phyloP scores from a whole-genome alignment of 371 early-diverging fungal species.

The Mucor irregularis region DNA sequence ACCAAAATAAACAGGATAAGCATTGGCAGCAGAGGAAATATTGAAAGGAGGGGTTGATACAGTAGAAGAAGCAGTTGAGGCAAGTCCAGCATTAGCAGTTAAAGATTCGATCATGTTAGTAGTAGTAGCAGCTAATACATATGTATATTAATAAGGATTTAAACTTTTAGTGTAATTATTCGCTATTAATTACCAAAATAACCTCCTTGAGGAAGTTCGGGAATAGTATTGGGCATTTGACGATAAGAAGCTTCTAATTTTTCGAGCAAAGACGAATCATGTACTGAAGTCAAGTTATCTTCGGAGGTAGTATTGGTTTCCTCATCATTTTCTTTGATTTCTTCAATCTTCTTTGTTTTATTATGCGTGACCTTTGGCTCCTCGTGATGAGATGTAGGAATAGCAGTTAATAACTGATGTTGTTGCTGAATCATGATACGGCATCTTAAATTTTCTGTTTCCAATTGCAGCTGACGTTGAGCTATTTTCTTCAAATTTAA shows the following conservation, averaged over 20 bases:
- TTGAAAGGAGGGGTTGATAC: conserved; percentile 31
- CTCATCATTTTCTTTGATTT: not conserved
- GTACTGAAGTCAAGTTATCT: conserved; percentile 34
- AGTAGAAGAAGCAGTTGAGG: conserved; percentile 16
- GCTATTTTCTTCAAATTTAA: conserved; percentile 38
- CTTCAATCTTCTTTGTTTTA: not conserved
- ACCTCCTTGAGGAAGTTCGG: conserved; percentile 18
- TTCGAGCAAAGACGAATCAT: conserved; percentile 37
- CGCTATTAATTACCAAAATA: conserved; percentile 30
- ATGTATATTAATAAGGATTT: not conserved
- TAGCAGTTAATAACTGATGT: conserved; percentile 28
- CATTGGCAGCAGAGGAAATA: conserved; percentile 33
- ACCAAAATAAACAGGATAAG: conserved; percentile 35
- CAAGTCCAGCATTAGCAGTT: conserved; percentile 14
- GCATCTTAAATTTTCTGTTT: conserved; percentile 45
- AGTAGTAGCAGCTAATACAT: conserved; percentile 3
- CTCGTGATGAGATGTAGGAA: conserved; percentile 22
- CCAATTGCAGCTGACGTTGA: conserved; percentile 37
- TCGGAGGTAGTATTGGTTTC: conserved; percentile 25
- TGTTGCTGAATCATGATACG: conserved; percentile 47
- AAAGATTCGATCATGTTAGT: not conserved
- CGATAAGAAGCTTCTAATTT: conserved; percentile 33
- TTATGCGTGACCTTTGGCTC: conserved; percentile 20
- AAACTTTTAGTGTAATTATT: not conserved
- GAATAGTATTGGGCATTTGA: conserved; percentile 11